Conservation (phyloP, 2,329 filamentous ascomycete genomes). For the Sporothrix variecibatus region DNA sequence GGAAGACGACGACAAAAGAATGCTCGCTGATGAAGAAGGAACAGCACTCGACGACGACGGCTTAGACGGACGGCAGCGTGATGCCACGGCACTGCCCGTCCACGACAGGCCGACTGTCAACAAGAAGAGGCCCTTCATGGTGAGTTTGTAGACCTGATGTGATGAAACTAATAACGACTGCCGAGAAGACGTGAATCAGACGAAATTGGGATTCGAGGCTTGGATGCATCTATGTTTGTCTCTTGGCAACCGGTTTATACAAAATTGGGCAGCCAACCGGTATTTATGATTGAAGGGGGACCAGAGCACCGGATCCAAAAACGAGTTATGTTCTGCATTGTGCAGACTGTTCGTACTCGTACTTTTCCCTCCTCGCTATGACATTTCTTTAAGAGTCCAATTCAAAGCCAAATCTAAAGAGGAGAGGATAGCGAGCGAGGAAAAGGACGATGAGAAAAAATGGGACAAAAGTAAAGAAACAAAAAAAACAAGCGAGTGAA, state of each 20-base stretch:
- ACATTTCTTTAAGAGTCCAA: not conserved
- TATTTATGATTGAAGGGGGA: too few species aligned
- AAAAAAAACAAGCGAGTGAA: not conserved
- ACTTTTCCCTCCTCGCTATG: not conserved
- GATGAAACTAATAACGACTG: not conserved
- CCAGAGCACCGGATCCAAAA: not conserved
- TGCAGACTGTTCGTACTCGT: not conserved
- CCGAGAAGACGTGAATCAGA: not conserved
- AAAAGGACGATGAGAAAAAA: not conserved
- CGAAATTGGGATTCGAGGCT: too few species aligned
- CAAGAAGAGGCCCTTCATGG: not conserved
- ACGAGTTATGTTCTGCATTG: not conserved
- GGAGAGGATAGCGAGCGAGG: not conserved
- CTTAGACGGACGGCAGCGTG: not conserved
- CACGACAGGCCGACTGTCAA: not conserved
- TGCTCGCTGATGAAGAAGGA: not conserved
- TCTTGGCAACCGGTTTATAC: too few species aligned
- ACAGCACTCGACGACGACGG: not conserved
- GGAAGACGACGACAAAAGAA: too few species aligned
- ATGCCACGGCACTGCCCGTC: not conserved
- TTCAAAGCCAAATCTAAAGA: not conserved
- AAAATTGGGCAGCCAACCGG: too few species aligned
- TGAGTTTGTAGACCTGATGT: not conserved
- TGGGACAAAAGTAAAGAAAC: not conserved
- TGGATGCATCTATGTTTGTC: too few species aligned